Evolutionary conservation across 2,329 filamentous ascomycete genomes (phyloP).

Genomic region (Amauroascus niger): DNA sequence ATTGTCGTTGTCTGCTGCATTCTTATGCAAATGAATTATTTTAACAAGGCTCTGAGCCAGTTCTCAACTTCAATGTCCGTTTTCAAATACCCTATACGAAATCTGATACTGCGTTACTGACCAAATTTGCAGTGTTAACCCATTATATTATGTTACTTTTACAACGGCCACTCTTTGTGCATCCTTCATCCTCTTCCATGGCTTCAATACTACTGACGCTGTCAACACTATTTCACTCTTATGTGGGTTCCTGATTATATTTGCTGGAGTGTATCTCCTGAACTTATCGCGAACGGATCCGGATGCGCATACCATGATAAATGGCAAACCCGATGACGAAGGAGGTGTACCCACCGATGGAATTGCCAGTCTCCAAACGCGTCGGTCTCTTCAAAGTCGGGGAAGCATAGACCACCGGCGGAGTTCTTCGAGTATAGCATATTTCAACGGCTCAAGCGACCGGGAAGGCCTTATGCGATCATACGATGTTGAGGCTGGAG

Average conservation of each 20-base stretch:
- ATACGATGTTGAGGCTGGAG: slow-evolving; percentile 75
- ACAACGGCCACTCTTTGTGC: slow-evolving; percentile 89
- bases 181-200: slow-evolving; percentile 90
- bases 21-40: slow-evolving; percentile 98
- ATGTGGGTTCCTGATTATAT: slow-evolving; percentile 88
- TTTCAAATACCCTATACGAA: background rate
- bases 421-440: slow-evolving; percentile 53
- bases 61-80: slow-evolving; percentile 95
- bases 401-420: slow-evolving; percentile 56
- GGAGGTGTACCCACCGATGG: slow-evolving; percentile 86
- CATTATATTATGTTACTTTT: slow-evolving; percentile 94
- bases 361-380: slow-evolving; percentile 78
- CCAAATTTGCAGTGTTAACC: slow-evolving; percentile 61
- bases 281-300: slow-evolving; percentile 92
- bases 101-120: slow-evolving; percentile 15
- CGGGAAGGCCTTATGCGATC: slow-evolving; percentile 75
- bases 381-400: slow-evolving; percentile 84
- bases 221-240: slow-evolving; percentile 89
- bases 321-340: slow-evolving; percentile 48
- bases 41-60: slow-evolving; percentile 95
- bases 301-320: slow-evolving; percentile 59
- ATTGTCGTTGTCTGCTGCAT: slow-evolving; percentile 91
- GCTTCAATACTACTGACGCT: slow-evolving; percentile 87
- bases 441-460: slow-evolving; percentile 51
- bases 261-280: slow-evolving; percentile 87